phyloP scores from a whole-genome alignment of 495 filamentous ascomycete species.

The Hyaloscypha finlandica region DNA sequence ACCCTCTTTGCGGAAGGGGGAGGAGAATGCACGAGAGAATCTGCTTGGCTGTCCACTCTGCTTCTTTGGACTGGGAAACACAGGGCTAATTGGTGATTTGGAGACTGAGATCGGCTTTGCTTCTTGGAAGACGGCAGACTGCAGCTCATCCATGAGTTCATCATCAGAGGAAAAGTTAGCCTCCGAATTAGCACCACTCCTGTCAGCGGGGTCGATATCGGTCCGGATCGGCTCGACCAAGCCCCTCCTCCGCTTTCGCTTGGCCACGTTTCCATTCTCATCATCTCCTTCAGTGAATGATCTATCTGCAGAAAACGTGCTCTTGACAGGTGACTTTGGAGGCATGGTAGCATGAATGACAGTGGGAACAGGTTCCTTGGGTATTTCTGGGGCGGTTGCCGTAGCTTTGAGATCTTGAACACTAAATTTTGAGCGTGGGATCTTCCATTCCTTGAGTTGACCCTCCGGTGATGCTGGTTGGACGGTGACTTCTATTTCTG shows the following conservation, averaged over 20 bases:
- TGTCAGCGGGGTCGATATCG: slow-evolving; percentile 38
- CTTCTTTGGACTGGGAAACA: slow-evolving; percentile 52
- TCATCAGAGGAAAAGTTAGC: slow-evolving; percentile 77
- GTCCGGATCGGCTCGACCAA: slow-evolving; percentile 59
- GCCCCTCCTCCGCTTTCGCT: slow-evolving; percentile 47
- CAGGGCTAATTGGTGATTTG: slow-evolving; percentile 76
- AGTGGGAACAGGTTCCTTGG: background rate
- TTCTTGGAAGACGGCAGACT: slow-evolving; percentile 78
- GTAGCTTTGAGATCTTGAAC: slow-evolving; percentile 40
- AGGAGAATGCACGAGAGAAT: slow-evolving; percentile 55
- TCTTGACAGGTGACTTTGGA: slow-evolving; percentile 28
- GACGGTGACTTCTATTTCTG: background rate
- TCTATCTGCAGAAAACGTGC: slow-evolving; percentile 28
- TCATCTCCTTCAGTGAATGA: slow-evolving; percentile 20
- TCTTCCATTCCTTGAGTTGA: slow-evolving; percentile 28
- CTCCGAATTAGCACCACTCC: slow-evolving; percentile 57
- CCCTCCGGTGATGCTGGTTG: background rate
- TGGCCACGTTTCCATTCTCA: slow-evolving; percentile 16
- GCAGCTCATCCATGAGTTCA: slow-evolving; percentile 86
- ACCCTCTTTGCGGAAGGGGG: slow-evolving; percentile 39
- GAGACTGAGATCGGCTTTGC: slow-evolving; percentile 81
- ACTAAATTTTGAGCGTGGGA: slow-evolving; percentile 53
- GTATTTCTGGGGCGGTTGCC: background rate
- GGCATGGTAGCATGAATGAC: background rate
- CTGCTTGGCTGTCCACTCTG: slow-evolving; percentile 39